Evolutionary conservation across 2,329 filamentous ascomycete genomes (phyloP), one percentile per base, ranked within the genome.

Genomic region (Ceratocystis papillata): DNA sequence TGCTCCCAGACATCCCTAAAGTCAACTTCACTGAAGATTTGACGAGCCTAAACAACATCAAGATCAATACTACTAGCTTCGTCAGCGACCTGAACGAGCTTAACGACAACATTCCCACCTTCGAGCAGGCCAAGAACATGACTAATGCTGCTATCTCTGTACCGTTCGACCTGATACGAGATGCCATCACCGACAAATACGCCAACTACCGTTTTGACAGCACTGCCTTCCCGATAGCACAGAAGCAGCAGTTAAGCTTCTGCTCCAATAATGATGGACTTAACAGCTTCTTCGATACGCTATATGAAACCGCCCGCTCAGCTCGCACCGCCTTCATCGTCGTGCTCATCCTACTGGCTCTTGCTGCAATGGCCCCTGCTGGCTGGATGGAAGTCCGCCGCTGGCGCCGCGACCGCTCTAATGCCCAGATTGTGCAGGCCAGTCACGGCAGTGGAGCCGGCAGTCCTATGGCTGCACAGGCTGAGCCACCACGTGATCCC

Each of bases 231-330:
- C 90, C 92, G 0, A 81, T 96, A 2, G 91, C 94, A 1, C 78
- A 87, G 71, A 96, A 96, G 77, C 82, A 95, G 75, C 78, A 85
- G 46, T 79, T 99, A 64, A 87, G 82, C 0, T 97, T 99, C 77
- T 99, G 94, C 78, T 90, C 90, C 53, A 85, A 90, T 73, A 90
- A 94, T 76, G 82, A 89, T 70, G 85, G 83, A 41, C 88, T 99
- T 75, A 85, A 87, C 72, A 80, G 86, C 69, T 97, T 97, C 79
- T 99, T 99, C 75, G 78, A 86, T 66, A 80, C 80, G 12, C 79
- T 97, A 1, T 83, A 84, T 63, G 76, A 83, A 30, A 79, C 90
- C 57, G 83, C 87, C n/a, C 77, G 80, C 65, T 81, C 82, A 22
- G 88, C 89, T 60, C 85, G 85, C 72, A 89, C 86, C 68, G 83